Percentiles rank a stretch among this genome's conserved stretches.
phyloP scores from a whole-genome alignment of 768 basidiomycete species.

The Russula sp. region DNA sequence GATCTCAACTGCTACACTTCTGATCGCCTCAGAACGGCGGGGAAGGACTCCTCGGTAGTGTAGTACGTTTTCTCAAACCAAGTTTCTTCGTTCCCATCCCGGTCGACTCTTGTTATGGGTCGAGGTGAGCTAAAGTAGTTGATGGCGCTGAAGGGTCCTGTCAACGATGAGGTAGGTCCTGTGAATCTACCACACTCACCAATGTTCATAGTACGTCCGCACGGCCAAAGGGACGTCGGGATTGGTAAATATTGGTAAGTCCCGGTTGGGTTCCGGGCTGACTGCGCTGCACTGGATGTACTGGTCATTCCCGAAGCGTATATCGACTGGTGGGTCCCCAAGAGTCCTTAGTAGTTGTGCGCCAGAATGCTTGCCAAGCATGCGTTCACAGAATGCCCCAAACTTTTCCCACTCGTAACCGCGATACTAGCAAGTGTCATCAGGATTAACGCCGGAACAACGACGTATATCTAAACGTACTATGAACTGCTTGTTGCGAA shows the following conservation, averaged over 20 bases:
- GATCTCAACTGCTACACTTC: constrained; percentile 72
- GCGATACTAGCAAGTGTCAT: constrained; percentile 60
- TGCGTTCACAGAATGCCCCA: constrained; percentile 82
- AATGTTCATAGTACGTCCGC: constrained; percentile 83
- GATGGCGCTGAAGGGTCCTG: constrained; percentile 56
- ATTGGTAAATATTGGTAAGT: constrained; percentile 75
- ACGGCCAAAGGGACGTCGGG: constrained; percentile 79
- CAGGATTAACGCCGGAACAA: background rate
- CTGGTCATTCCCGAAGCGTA: constrained; percentile 73
- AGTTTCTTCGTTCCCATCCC: constrained; percentile 65
- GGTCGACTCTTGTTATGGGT: constrained; percentile 58
- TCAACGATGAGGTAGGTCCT: constrained; percentile 1
- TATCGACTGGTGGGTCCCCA: constrained; percentile 76
- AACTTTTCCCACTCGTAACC: constrained; percentile 96
- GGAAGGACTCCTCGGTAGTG: constrained; percentile 85
- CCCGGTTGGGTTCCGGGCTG: constrained; percentile 77
- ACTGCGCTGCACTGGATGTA: constrained; percentile 89
- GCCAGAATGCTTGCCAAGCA: constrained; percentile 86
- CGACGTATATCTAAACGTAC: constrained; percentile 43
- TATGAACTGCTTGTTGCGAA: constrained; percentile 88
- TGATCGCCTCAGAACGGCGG: constrained; percentile 85
- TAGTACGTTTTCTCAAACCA: constrained; percentile 91
- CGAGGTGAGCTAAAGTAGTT: constrained; percentile 77
- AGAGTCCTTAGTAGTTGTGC: constrained; percentile 72
- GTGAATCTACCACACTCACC: constrained; percentile 41